phyloP scores from a whole-genome alignment of 768 basidiomycete genomes.

The Leccinum sublutescens region DNA sequence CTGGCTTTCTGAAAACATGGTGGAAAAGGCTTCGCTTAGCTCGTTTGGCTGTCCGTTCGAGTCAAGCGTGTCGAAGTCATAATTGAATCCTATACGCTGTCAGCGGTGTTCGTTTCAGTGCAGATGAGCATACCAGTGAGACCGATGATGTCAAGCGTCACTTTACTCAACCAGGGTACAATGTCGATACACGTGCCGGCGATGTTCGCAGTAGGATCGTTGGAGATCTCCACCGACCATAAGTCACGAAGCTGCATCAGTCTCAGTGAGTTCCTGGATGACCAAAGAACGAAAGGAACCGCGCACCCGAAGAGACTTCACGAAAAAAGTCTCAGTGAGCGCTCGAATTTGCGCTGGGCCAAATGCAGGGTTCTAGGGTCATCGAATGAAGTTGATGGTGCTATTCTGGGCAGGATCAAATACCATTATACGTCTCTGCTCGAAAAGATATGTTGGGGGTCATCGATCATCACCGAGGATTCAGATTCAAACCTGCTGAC shows the following conservation, averaged over 20 bases:
- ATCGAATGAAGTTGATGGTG: not conserved
- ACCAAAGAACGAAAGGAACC: not conserved
- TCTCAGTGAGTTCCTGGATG: not conserved
- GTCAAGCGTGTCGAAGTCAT: conserved; percentile 35
- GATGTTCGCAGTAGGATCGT: conserved; percentile 19
- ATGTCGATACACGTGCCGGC: conserved; percentile 29
- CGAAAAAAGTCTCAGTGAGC: conserved; percentile 54
- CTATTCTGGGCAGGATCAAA: not conserved
- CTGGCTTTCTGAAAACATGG: conserved; percentile 25
- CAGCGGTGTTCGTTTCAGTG: not conserved
- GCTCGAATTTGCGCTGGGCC: conserved; percentile 57
- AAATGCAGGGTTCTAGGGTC: conserved; percentile 60
- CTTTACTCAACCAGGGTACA: conserved; percentile 33
- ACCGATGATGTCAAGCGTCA: conserved; percentile 44
- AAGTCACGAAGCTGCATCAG: conserved; percentile 44
- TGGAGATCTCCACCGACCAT: conserved; percentile 37
- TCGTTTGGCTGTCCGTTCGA: conserved; percentile 26
- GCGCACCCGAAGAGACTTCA: conserved; percentile 39
- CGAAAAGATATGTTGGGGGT: not conserved
- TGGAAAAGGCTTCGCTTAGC: conserved; percentile 34
- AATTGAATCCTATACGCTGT: conserved; percentile 36
- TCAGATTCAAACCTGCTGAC: conserved; percentile 34
- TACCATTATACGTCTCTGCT: conserved; percentile 33
- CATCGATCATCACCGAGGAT: not conserved
- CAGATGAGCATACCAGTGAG: conserved; percentile 32